Evolutionary conservation across 768 basidiomycete genomes (phyloP).

Genomic region (Cystobasidium onofrii): DNA sequence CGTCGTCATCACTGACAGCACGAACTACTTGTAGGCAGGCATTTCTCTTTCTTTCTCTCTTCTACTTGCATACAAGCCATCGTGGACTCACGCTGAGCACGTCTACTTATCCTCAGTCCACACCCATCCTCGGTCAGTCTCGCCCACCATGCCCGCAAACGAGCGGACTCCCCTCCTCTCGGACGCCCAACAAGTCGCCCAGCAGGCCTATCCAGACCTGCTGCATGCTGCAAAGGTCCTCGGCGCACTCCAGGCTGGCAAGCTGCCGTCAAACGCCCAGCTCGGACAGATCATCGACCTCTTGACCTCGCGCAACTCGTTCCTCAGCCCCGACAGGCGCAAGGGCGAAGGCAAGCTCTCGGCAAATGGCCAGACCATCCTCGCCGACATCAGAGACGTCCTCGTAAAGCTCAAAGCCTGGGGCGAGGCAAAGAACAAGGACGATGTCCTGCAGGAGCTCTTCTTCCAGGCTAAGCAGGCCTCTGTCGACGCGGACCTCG

Average conservation of each 20-base stretch:
- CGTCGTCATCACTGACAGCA: too few species aligned
- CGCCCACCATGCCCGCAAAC: slow-evolving; percentile 1
- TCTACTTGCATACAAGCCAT: too few species aligned
- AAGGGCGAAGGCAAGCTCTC: slow-evolving; percentile 27
- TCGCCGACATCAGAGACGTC: slow-evolving; percentile 8
- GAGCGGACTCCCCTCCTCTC: slow-evolving; percentile 28
- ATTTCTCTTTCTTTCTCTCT: too few species aligned
- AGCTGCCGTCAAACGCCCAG: slow-evolving; percentile 20
- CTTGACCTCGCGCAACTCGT: background rate
- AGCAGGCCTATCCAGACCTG: slow-evolving; percentile 22
- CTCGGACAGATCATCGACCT: background rate
- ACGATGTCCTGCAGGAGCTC: slow-evolving; percentile 24
- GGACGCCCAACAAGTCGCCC: slow-evolving; percentile 10
- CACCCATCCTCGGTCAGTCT: background rate
- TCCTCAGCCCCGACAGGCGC: slow-evolving; percentile 17
- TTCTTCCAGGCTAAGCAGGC: slow-evolving; percentile 19
- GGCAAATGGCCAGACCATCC: slow-evolving; percentile 17
- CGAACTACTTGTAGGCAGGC: too few species aligned
- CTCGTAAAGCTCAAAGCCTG: slow-evolving; percentile 24
- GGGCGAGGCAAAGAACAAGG: slow-evolving; percentile 21
- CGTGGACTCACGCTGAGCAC: too few species aligned
- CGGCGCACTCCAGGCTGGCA: slow-evolving; percentile 26
- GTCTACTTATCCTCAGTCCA: too few species aligned
- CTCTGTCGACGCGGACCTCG: slow-evolving; percentile 10
- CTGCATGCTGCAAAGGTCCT: slow-evolving; percentile 24